Base-by-base conservation (phyloP, 2,329 filamentous ascomycete species). In the Pestalotiopsis fici region DNA sequence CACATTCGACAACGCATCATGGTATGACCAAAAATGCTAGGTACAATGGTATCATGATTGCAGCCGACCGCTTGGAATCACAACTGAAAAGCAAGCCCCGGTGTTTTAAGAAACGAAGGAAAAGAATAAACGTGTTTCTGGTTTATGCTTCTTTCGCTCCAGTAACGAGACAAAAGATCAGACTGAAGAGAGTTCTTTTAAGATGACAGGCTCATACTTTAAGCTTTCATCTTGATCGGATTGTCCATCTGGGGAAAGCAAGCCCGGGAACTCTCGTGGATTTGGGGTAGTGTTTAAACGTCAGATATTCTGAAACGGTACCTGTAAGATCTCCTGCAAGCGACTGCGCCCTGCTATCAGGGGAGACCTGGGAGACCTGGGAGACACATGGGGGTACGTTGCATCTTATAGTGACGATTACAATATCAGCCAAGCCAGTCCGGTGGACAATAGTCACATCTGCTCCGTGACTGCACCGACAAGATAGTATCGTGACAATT, bases 271-370 rank as follows among this genome's bases (percentile, higher is more conserved):
- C 43, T 50, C 9, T 50, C 43, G 43, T 50, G 31, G 31, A 13
- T 21, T 37, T 35, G 25, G 59, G 59, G 28, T 25, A 25, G 60
- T n/a, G 18, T 23, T 23, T 27, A 50, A 18, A 28, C 21, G 25
- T 55, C 23, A 55, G 39, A 64, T 64, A 23, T 68, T 21, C 60
- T 68, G 55, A 69, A 50, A 70, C 69, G 5, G 69, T 70, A 66
- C 67, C 65, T 69, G 67, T 67, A 63, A 69, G 62, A 70, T 70
- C 60, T 59, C 27, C 68, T 55, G 28, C n/a, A 35, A 11, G 31
- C 31, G 31, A 35, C 61, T 64, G 50, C 61, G 61, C 47, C 61
- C 31, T 21, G 43, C 18, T n/a, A 7, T 18, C 43, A 50, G 43
- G 43, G 43, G 43, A 50, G 43, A 50, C 43, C 50, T 28, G 61